Evolutionary conservation across 805 yeast species (phyloP), one percentile per base, ranked within the genome.

Genomic region (Pichia sporocuriosa): DNA sequence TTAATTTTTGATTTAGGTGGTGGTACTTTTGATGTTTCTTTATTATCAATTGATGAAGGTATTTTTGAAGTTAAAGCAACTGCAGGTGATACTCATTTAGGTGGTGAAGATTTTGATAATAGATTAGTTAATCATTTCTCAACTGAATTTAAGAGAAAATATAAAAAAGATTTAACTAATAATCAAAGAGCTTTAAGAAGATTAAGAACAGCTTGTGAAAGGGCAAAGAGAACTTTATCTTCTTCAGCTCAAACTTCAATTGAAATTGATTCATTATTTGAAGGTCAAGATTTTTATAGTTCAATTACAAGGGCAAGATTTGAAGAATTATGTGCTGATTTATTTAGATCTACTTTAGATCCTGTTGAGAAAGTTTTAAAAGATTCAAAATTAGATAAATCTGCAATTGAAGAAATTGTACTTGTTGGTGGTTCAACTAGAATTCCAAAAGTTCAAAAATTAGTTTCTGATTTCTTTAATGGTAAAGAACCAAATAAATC

Each of bases 101-200:
- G 97, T 77, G 97, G 97, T 81, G 96, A 89, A 74, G 97, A 89
- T 73, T 90, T 90, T 69, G 97, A 90, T 70, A 79, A 86, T 81
- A 84, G 96, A 72, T 81, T 90, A 64, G 97, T 90, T 56, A 88
- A 75, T 76, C 90, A 81, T 77, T 89, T 89, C 66, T 86, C 84
- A 54, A 80, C 79, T 63, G 97, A 90, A 73, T 90, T 89, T 82
- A 88, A 90, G 87, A 83, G 96, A 77, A 89, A 90, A 79, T 79
- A 85, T 80, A 86, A 87, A 82, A 86, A 86, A 77, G 97, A 90
- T 66, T 70, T 90, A 56, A 77, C 95, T 40, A 54, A 78, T 56
- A 88, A 89, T 81, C 96, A 88, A 75, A 85, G 97, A 77, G 94
- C 97, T 50, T 75, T 90, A 64, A 87, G 97, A 78, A 87, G 97